Evolutionary conservation across 306 rosid species (phyloP), one percentile per base, ranked within the genome.

Genomic region (Citrullus amarus): DNA sequence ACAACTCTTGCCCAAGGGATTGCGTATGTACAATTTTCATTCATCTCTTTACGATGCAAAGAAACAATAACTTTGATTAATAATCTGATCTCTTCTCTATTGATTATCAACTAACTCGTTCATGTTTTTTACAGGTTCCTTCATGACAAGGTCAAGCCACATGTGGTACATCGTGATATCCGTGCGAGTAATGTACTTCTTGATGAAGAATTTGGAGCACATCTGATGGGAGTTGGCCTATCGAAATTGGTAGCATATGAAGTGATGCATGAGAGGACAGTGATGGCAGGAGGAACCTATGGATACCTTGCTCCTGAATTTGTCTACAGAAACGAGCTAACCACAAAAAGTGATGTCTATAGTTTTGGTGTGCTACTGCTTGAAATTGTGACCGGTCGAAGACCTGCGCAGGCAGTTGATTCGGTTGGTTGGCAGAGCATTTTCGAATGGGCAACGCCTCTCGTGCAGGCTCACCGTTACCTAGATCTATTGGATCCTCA

Each of bases 61-160:
- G 22, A 20, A 50, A 46, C 59, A 22, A 3, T 46, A 34, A 56
- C 32, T 16, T 36, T n/a, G 54, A 11, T 25, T 48, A 4, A 15
- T 44, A 44, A 44, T 22, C 20, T 2, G 0, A 6, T 11, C 59
- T 71, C 15, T 46, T 71, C 22, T 71, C 76, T 71, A 25, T 59
- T 2, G 2, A 39, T 76, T 56, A 56, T 39, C 43, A 57, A 8
- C 68, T 12, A 54, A 80, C 77, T 83, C 60, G 28, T 62, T 30
- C 30, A 28, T 78, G 69, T 25, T 16, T 28, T 77, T 28, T 48
- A 84, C 86, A 95, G 99, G 80, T 95, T 95, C 84, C 89, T 95
- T 56, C 99, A 95, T 76, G 99, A 95, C 92, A 95, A 95, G 89
- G 99, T 92, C 48, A 95, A 92, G 85, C 99, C 99, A 14, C 96